These are phyloP conservation scores for Arthonia radiata DNA, from an alignment of 495 filamentous ascomycete species.

Conservation along the genomic window DNA sequence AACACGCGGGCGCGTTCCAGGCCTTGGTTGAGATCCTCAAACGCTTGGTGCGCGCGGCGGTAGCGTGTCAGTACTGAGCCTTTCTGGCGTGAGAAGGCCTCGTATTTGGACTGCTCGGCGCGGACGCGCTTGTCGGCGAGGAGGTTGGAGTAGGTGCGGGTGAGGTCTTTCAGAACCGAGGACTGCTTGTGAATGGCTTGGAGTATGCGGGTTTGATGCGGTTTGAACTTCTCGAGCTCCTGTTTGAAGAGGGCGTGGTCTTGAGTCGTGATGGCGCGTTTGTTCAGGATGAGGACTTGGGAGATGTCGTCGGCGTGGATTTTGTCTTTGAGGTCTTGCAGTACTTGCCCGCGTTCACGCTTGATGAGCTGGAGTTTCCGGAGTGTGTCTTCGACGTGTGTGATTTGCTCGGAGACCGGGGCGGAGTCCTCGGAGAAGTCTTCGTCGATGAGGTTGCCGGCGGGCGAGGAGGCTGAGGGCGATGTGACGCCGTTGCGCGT, in stretches of 20 bases:
- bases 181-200: slow-evolving; percentile 88
- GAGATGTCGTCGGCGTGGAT: slow-evolving; percentile 92
- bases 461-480: slow-evolving; percentile 29
- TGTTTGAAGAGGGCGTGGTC: slow-evolving; percentile 78
- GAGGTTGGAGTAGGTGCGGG: slow-evolving; percentile 61
- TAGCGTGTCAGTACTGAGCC: slow-evolving; percentile 65
- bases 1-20: slow-evolving; percentile 69
- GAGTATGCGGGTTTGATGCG: slow-evolving; percentile 71
- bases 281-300: slow-evolving; percentile 88
- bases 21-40: slow-evolving; percentile 70
- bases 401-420: slow-evolving; percentile 68
- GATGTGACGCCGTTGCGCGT: slow-evolving; percentile 36
- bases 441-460: slow-evolving; percentile 68
- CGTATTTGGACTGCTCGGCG: slow-evolving; percentile 83
- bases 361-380: slow-evolving; percentile 83
- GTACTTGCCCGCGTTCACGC: slow-evolving; percentile 63
- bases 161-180: slow-evolving; percentile 83
- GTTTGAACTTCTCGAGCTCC: slow-evolving; percentile 88
- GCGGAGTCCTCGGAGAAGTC: slow-evolving; percentile 56
- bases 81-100: slow-evolving; percentile 60
- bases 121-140: slow-evolving; percentile 87
- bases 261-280: slow-evolving; percentile 72
- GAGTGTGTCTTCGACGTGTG: slow-evolving; percentile 68
- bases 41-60: slow-evolving; percentile 77
- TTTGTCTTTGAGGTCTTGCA: slow-evolving; percentile 96